phyloP scores from a whole-genome alignment of 257 asterid species.

The Solanum etuberosum region DNA sequence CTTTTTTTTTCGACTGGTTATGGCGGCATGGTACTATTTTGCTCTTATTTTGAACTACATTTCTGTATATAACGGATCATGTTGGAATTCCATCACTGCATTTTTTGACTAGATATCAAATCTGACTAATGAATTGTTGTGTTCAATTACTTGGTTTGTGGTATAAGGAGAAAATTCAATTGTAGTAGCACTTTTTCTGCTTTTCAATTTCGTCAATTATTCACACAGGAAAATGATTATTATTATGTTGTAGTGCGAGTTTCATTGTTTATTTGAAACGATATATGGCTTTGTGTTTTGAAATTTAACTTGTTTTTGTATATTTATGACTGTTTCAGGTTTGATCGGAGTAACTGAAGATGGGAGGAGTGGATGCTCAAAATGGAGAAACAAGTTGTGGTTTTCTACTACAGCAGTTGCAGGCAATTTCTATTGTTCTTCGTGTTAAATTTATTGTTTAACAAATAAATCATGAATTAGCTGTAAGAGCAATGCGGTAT shows the following conservation, averaged over 20 bases:
- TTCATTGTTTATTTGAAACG: neutral
- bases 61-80: neutral
- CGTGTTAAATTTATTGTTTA: neutral
- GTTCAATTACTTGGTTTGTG: neutral
- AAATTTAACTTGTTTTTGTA: neutral
- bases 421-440: slow-evolving; percentile 20
- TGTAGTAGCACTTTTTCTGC: neutral
- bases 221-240: neutral
- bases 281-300: neutral
- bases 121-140: neutral
- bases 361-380: slow-evolving; percentile 58
- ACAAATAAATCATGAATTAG: neutral
- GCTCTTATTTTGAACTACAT: slow-evolving; percentile 5
- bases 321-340: neutral
- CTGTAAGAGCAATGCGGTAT: neutral
- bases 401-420: slow-evolving; percentile 75
- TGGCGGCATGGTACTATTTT: neutral
- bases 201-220: neutral
- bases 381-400: slow-evolving; percentile 59
- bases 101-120: neutral
- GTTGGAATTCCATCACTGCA: neutral
- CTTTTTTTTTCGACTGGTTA: neutral
- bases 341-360: slow-evolving; percentile 19
- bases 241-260: neutral
- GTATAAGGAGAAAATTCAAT: neutral